These are phyloP conservation scores for Agrocybe pediades DNA, from an alignment of 768 basidiomycete genomes.

Conservation along the genomic window DNA sequence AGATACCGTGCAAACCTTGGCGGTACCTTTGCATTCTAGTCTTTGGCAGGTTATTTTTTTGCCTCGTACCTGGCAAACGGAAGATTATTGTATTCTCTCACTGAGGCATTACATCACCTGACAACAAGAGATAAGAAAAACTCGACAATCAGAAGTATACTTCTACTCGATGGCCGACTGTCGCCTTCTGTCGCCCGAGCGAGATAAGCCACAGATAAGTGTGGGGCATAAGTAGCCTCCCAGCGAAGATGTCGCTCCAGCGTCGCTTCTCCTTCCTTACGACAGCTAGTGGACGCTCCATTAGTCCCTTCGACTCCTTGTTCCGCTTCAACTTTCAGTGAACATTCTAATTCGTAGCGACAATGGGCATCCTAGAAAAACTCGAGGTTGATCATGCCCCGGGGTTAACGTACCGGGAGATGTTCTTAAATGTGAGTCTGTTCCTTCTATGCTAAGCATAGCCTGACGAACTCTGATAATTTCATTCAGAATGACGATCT, in stretches of 20 bases:
- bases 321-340: background rate
- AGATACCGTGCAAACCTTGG: background rate
- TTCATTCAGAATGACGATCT: constrained; percentile 66
- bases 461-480: constrained; percentile 9
- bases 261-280: background rate
- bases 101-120: background rate
- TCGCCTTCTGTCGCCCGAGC: background rate
- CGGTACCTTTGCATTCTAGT: no score
- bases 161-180: background rate
- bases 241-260: background rate
- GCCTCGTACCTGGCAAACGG: background rate
- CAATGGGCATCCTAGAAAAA: constrained; percentile 35
- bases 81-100: background rate
- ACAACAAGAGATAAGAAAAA: background rate
- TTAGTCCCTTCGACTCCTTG: background rate
- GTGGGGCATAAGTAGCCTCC: background rate
- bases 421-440: constrained; percentile 55
- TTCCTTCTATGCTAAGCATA: background rate
- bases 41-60: no score
- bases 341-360: background rate
- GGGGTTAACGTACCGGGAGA: constrained; percentile 52
- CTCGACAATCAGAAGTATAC: background rate
- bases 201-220: constrained; percentile 10
- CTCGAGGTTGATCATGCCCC: constrained; percentile 59
- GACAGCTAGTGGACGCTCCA: background rate